These are phyloP conservation scores for Sugiyamaella lignohabitans DNA, from an alignment of 805 yeast species.

Conservation along the genomic window DNA sequence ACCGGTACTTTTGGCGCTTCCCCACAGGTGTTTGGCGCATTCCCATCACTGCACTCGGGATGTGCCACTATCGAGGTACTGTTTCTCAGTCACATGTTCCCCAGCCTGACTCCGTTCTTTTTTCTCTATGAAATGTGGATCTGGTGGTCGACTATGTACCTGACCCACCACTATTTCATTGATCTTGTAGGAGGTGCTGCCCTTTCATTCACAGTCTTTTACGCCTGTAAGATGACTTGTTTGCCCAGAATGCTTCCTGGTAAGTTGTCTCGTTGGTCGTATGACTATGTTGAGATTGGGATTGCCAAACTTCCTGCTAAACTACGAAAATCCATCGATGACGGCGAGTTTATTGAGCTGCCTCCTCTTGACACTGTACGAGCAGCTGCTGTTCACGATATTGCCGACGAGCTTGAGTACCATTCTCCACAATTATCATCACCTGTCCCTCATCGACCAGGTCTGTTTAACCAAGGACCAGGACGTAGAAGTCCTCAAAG, in stretches of 20 bases:
- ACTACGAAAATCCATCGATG: constrained; percentile 25
- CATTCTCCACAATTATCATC: background rate
- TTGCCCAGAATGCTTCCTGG: constrained; percentile 48
- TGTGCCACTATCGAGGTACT: constrained; percentile 91
- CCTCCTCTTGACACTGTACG: constrained; percentile 12
- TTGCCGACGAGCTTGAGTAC: background rate
- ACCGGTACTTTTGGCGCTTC: constrained; percentile 76
- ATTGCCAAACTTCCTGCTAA: constrained; percentile 18
- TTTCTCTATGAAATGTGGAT: constrained; percentile 80
- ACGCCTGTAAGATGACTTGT: constrained; percentile 54
- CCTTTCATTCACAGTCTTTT: constrained; percentile 65
- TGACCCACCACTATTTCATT: constrained; percentile 93
- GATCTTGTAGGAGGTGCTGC: constrained; percentile 92
- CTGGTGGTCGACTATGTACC: constrained; percentile 98
- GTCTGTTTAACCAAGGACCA: too few species aligned
- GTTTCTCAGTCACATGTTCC: constrained; percentile 78
- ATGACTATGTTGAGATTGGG: constrained; percentile 35
- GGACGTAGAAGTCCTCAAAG: too few species aligned
- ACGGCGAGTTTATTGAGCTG: constrained; percentile 22
- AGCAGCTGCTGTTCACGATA: background rate
- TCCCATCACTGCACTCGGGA: constrained; percentile 82
- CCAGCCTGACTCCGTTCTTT: constrained; percentile 58
- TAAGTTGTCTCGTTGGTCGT: constrained; percentile 38
- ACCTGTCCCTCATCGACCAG: constrained; percentile 1
- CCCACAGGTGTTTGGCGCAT: constrained; percentile 91